Evolutionary conservation across 306 rosid genomes (phyloP).

Genomic region (Dryas drummondii): DNA sequence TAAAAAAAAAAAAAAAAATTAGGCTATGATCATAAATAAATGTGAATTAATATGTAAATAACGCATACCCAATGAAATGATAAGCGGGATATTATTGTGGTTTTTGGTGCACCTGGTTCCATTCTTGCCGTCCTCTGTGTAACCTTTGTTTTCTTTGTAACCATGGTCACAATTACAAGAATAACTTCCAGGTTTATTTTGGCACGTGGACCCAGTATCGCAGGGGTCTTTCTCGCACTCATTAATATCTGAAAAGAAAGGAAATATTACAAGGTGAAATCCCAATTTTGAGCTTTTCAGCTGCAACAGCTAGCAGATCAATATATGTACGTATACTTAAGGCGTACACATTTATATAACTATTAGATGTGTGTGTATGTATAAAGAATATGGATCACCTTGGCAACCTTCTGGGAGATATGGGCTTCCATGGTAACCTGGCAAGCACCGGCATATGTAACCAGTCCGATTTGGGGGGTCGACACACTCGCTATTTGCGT

Average conservation of each 20-base stretch:
- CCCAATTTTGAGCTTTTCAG: no score
- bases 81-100: not conserved
- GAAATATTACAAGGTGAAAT: no score
- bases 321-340: no score
- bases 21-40: no score
- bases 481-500: not conserved
- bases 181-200: not conserved
- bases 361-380: no score
- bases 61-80: no score
- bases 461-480: not conserved
- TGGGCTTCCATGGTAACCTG: conserved; percentile 9
- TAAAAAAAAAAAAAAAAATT: no score
- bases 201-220: not conserved
- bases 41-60: no score
- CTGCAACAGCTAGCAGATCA: no score
- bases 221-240: conserved; percentile 27
- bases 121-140: not conserved
- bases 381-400: not conserved
- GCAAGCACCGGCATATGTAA: not conserved
- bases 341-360: no score
- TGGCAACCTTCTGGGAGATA: conserved; percentile 9
- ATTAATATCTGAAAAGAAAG: conserved; percentile 28
- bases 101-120: not conserved
- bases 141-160: not conserved
- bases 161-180: not conserved